phyloP scores from a whole-genome alignment of 441 rosid genomes.

The Aleurites moluccanus region DNA sequence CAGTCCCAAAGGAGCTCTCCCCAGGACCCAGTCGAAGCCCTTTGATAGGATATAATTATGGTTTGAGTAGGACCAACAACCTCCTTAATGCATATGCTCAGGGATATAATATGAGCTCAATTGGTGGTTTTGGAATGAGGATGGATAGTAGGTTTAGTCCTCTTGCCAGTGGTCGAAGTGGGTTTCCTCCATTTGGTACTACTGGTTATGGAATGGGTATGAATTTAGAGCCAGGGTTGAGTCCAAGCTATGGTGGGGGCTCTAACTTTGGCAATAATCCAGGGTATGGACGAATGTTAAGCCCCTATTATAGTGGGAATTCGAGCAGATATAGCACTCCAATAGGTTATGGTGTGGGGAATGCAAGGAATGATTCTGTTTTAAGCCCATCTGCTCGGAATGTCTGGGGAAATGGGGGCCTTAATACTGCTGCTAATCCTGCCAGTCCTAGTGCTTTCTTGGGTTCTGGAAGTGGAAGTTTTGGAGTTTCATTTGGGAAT shows the following conservation, averaged over 20 bases:
- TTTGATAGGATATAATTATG: constrained; percentile 76
- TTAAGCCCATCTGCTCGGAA: constrained; percentile 74
- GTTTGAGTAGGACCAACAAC: constrained; percentile 69
- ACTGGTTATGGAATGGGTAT: constrained; percentile 73
- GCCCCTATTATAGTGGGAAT: constrained; percentile 72
- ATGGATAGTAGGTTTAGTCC: constrained; percentile 84
- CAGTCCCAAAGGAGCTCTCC: constrained; percentile 91
- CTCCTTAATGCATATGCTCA: constrained; percentile 80
- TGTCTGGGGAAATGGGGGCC: constrained; percentile 83
- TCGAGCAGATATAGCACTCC: constrained; percentile 64
- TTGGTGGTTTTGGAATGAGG: constrained; percentile 78
- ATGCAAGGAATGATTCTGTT: constrained; percentile 71
- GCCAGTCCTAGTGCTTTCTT: constrained; percentile 55
- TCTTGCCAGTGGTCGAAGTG: constrained; percentile 70
- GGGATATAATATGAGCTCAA: constrained; percentile 68
- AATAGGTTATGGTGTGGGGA: constrained; percentile 58
- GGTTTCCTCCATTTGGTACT: constrained; percentile 59
- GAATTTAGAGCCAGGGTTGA: constrained; percentile 76
- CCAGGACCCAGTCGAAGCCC: constrained; percentile 86
- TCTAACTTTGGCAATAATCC: constrained; percentile 58
- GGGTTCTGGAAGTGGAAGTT: constrained; percentile 63
- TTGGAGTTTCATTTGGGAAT: constrained; percentile 60
- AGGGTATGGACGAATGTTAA: constrained; percentile 77
- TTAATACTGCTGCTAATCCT: constrained; percentile 52
- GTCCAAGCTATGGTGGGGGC: constrained; percentile 61